Evolutionary conservation across 2,329 filamentous ascomycete genomes (phyloP), one percentile per base, ranked within the genome.

Genomic region (Aureobasidium sp.): DNA sequence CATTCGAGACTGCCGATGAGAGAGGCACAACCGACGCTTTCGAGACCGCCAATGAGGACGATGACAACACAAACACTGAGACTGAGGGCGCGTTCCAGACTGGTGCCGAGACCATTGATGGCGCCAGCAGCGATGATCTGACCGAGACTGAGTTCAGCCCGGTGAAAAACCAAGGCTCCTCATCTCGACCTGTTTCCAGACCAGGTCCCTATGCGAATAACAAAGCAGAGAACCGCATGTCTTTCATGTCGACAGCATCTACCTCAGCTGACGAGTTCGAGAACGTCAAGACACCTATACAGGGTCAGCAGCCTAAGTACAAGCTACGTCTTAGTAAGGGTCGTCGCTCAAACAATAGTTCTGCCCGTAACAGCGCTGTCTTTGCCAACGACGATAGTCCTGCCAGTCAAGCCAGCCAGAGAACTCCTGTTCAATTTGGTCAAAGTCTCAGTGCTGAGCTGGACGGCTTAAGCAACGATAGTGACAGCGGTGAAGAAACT

Each of bases 391-490:
- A 12, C 75, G 59, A 64, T 43, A 66, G 64, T 43, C 82, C 82
- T 12, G 80, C 78, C 32, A 83, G 80, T 67, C 77, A 82, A 66
- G 70, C 71, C 36, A 77, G 73, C 68, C 76, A 75, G 57, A 76
- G 74, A 46, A 78, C 77, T 8, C 75, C 77, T n/a, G 75, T 77
- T 47, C 65, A 68, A 56, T 78, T 78, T 66, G 82, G 84, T 17
- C 90, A 96, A 77, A 97, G 89, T 70, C 79, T 99, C 56, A 96
- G 94, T 72, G 92, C 92, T 44, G 94, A 99, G 74, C 82, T 99
- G 46, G 90, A 89, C 59, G 90, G 91, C 67, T 78, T 97, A 47
- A 87, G 85, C 62, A 79, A 88, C 67, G 89, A 90, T 9, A 65
- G 64, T 15, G 63, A 62, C 24, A 56, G 53, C 43, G 62, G 62